A percentile compares a stretch with the other conserved stretches of the same genome.
These are phyloP conservation scores for Podospora pseudoanserina DNA, from an alignment of 495 filamentous ascomycete genomes.

Conservation along the genomic window DNA sequence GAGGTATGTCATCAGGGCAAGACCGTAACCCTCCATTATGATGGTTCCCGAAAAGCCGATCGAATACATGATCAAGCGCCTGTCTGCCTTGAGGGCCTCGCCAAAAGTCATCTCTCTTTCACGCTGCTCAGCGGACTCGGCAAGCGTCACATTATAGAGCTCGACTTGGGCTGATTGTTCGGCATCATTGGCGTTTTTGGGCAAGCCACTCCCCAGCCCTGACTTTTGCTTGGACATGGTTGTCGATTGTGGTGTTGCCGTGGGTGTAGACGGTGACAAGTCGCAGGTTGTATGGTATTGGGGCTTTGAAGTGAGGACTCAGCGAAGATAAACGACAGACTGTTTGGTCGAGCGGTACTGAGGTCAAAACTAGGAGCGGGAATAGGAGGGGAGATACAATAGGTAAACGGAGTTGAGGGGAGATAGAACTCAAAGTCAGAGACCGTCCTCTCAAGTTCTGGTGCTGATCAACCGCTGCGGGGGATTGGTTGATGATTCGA, in stretches of 20 bases:
- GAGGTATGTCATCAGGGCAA: conserved; percentile 43
- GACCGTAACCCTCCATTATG: conserved; percentile 37
- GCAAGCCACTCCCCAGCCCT: background rate
- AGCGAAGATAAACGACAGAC: background rate
- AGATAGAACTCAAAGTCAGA: background rate
- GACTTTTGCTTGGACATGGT: background rate
- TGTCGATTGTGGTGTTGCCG: background rate
- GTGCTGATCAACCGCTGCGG: background rate
- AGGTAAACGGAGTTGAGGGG: background rate
- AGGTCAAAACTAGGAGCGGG: background rate
- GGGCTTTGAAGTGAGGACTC: background rate
- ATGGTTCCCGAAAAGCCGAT: conserved; percentile 32
- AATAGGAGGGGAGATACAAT: background rate
- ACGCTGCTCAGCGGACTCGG: conserved; percentile 16
- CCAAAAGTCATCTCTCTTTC: conserved; percentile 22
- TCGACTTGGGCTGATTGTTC: conserved; percentile 43
- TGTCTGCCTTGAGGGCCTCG: conserved; percentile 22
- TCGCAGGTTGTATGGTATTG: background rate
- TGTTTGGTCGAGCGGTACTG: background rate
- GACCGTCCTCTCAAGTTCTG: background rate
- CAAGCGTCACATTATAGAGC: conserved; percentile 23
- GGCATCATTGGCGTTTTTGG: background rate
- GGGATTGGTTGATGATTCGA: background rate
- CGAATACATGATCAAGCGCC: conserved; percentile 27
- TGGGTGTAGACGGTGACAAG: background rate